Percentiles rank a stretch among this genome's conserved stretches.
Conservation (phyloP, 345 rosid species). For the Brassica napus region Da-Ae NC_063442.1:4761501-4762000, state of each 20-base stretch:
- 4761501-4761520: constrained; percentile 69
- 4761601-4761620: constrained; percentile 71
- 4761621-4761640: constrained; percentile 44
- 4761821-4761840: constrained; percentile 44
- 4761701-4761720: constrained; percentile 63
- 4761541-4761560: constrained; percentile 78
- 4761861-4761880: constrained; percentile 48
- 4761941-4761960: constrained; percentile 33
- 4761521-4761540: constrained; percentile 73
- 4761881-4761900: constrained; percentile 42
- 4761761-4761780: constrained; percentile 52
- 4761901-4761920: constrained; percentile 25
- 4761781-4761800: constrained; percentile 51
- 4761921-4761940: constrained; percentile 26
- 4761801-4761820: constrained; percentile 43
- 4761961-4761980: constrained; percentile 51
- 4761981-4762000: constrained; percentile 47
- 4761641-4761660: neutral
- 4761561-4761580: constrained; percentile 58
- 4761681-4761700: neutral
- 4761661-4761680: neutral
- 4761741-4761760: constrained; percentile 44
- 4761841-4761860: constrained; percentile 42
- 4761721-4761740: constrained; percentile 55
- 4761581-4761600: constrained; percentile 65